Percentiles rank a stretch among this genome's conserved stretches.
These are phyloP conservation scores for Hirsutella rhossiliensis DNA, from an alignment of 2,329 filamentous ascomycete genomes.

Conservation along the genomic window DNA sequence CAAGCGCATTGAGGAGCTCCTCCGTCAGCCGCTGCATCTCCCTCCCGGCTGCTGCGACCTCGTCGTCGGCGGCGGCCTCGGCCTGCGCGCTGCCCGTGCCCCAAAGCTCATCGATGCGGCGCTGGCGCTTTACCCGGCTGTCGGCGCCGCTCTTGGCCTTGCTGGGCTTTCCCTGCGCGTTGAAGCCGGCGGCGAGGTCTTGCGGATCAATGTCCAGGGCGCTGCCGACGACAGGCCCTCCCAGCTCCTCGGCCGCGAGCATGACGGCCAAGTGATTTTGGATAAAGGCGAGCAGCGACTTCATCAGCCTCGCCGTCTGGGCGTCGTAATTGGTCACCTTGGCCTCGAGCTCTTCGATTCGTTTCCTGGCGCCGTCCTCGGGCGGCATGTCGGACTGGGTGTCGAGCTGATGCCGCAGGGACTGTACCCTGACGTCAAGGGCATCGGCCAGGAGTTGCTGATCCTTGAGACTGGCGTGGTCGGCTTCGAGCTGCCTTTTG, in stretches of 20 bases:
- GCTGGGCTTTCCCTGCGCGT: slow-evolving; percentile 43
- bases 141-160: slow-evolving; percentile 26
- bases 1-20: slow-evolving; percentile 45
- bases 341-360: slow-evolving; percentile 45
- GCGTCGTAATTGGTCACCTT: slow-evolving; percentile 48
- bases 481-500: slow-evolving; percentile 35
- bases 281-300: slow-evolving; percentile 57
- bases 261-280: slow-evolving; percentile 58
- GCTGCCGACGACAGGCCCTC: slow-evolving; percentile 71
- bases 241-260: slow-evolving; percentile 73
- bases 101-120: slow-evolving; percentile 54
- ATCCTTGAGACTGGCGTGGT: slow-evolving; percentile 38
- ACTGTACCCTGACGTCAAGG: slow-evolving; percentile 43
- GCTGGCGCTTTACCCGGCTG: slow-evolving; percentile 40
- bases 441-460: slow-evolving; percentile 42
- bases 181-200: slow-evolving; percentile 48
- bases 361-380: slow-evolving; percentile 49
- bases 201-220: slow-evolving; percentile 51
- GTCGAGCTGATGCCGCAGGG: slow-evolving; percentile 44
- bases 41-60: slow-evolving; percentile 35
- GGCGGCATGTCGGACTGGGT: slow-evolving; percentile 45
- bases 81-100: slow-evolving; percentile 19
- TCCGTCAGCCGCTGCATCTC: slow-evolving; percentile 52
- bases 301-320: slow-evolving; percentile 49
- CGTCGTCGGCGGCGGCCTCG: slow-evolving; percentile 23